These are phyloP conservation scores for Colletotrichum agaves DNA, from an alignment of 2,329 filamentous ascomycete species.

Conservation along the genomic window DNA sequence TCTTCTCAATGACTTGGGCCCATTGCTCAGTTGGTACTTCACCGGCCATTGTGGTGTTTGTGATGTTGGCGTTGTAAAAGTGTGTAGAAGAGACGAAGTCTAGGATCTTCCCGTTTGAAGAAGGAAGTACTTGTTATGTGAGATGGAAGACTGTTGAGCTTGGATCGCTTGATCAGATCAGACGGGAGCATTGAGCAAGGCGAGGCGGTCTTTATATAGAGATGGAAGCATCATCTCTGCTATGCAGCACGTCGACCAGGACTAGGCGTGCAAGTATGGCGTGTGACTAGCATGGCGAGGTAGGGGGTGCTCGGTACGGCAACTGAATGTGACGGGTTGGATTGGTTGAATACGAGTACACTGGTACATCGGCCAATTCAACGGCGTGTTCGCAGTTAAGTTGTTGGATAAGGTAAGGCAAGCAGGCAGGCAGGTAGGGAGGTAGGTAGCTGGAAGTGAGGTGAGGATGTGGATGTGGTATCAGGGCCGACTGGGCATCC, in stretches of 20 bases:
- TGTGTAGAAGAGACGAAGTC: constrained; percentile 5
- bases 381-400: not conserved
- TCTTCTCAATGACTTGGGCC: constrained; percentile 90
- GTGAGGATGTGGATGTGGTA: constrained; percentile 25
- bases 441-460: constrained; percentile 11
- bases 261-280: constrained; percentile 23
- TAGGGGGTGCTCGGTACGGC: constrained; percentile 10
- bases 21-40: constrained; percentile 82
- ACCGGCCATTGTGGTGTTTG: constrained; percentile 20
- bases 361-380: constrained; percentile 10
- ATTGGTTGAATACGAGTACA: constrained; percentile 11
- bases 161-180: constrained; percentile 28
- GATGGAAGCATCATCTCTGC: constrained; percentile 25
- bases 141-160: constrained; percentile 22
- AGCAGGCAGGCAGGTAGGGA: not conserved
- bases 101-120: constrained; percentile 4
- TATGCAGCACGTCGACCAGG: not conserved
- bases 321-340: not conserved
- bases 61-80: not conserved
- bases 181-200: constrained; percentile 12
- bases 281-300: not conserved
- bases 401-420: constrained; percentile 10
- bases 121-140: constrained; percentile 19
- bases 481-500: constrained; percentile 34
- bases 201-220: constrained; percentile 31